A percentile compares a stretch with the other conserved stretches of the same genome.
phyloP scores from a whole-genome alignment of 202 grass and related monocot genomes.

The Schoenoplectus triqueter region DNA sequence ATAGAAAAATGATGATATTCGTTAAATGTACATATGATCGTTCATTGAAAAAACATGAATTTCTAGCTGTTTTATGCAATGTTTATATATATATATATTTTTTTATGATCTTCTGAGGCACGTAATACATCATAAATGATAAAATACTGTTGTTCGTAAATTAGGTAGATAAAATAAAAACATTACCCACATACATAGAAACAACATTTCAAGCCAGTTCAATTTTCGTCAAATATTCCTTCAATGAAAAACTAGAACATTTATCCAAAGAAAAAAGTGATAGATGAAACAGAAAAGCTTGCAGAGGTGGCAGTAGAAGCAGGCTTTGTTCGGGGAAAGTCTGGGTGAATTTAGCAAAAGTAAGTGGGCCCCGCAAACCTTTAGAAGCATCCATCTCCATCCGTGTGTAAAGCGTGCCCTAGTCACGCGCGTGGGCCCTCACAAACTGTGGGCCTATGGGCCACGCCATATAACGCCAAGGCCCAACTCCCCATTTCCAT shows the following conservation, averaged over 20 bases:
- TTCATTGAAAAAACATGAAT: too few species aligned
- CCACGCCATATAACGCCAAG: constrained; percentile 60
- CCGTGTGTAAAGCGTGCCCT: constrained; percentile 41
- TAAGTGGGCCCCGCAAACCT: constrained; percentile 49
- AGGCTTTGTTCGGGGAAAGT: constrained; percentile 27
- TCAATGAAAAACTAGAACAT: not conserved
- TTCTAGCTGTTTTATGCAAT: too few species aligned
- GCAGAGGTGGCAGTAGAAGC: constrained; percentile 14
- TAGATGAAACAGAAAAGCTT: constrained; percentile 1
- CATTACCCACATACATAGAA: too few species aligned
- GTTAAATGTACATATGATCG: too few species aligned
- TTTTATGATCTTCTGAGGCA: too few species aligned
- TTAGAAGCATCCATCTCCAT: constrained; percentile 91
- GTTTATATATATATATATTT: too few species aligned
- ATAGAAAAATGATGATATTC: too few species aligned
- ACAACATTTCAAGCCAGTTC: not conserved
- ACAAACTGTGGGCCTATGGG: constrained; percentile 43
- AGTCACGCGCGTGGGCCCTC: constrained; percentile 57
- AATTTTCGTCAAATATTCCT: not conserved
- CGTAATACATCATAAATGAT: too few species aligned
- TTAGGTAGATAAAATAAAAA: too few species aligned
- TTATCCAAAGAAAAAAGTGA: not conserved
- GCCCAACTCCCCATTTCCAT: constrained; percentile 36
- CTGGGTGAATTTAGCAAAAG: constrained; percentile 10
- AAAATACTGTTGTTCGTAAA: too few species aligned